These are phyloP conservation scores for Boletus huronensis DNA, from an alignment of 768 basidiomycete genomes.

Conservation along the genomic window DNA sequence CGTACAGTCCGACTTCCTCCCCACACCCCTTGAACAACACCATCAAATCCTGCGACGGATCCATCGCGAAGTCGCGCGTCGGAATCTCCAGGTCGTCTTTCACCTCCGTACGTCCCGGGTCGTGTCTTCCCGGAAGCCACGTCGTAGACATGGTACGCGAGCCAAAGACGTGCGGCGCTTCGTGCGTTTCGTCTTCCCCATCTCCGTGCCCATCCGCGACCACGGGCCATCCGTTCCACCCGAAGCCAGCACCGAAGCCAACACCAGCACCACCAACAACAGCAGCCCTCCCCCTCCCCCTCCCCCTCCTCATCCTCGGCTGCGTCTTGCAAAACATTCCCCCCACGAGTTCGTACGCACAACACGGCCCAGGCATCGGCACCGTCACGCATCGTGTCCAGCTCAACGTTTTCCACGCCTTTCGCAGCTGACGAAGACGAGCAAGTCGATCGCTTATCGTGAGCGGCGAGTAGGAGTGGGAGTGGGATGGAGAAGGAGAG, in stretches of 20 bases:
- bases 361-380: constrained; percentile 35
- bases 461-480: background rate
- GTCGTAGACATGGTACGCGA: constrained; percentile 26
- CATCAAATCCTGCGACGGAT: constrained; percentile 60
- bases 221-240: background rate
- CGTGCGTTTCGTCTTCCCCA: background rate
- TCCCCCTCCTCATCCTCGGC: background rate
- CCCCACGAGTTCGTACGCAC: constrained; percentile 59
- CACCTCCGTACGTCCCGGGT: constrained; percentile 15
- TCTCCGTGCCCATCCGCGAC: background rate
- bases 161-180: background rate
- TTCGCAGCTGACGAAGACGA: constrained; percentile 34
- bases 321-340: constrained; percentile 52
- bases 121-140: constrained; percentile 17
- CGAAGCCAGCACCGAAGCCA: background rate
- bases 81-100: constrained; percentile 38
- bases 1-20: constrained; percentile 14
- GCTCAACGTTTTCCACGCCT: constrained; percentile 33
- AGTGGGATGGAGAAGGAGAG: background rate
- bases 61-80: constrained; percentile 59
- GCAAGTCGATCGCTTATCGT: constrained; percentile 28
- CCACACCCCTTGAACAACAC: constrained; percentile 37
- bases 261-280: background rate
- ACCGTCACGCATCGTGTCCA: constrained; percentile 26
- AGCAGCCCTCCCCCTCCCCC: background rate